These are phyloP conservation scores for Hortaea sp. DNA, from an alignment of 2,329 filamentous ascomycete species.

Conservation along the genomic window DNA sequence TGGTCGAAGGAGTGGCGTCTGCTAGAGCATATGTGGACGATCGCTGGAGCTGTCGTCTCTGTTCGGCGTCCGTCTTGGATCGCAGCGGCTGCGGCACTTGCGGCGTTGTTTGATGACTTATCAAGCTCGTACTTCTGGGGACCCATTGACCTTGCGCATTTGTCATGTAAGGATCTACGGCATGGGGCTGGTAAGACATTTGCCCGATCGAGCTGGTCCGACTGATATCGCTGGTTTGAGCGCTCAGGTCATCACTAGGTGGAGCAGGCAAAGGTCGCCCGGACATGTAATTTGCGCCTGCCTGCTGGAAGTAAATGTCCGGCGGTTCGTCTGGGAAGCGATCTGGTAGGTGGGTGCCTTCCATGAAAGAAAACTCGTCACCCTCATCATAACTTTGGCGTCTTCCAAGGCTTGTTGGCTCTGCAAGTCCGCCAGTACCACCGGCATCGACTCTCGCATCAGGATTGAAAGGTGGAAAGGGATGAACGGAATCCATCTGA, in stretches of 20 bases:
- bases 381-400: slow-evolving; percentile 87
- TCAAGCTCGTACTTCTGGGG: slow-evolving; percentile 70
- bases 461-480: slow-evolving; percentile 46
- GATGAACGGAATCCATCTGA: slow-evolving; percentile 41
- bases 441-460: slow-evolving; percentile 73
- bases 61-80: slow-evolving; percentile 88
- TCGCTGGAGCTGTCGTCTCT: slow-evolving; percentile 45
- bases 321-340: slow-evolving; percentile 52
- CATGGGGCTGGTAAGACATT: slow-evolving; percentile 9
- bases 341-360: slow-evolving; percentile 28
- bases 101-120: slow-evolving; percentile 71
- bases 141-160: slow-evolving; percentile 33
- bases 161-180: slow-evolving; percentile 16
- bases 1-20: slow-evolving; percentile 28
- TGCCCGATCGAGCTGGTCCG: slow-evolving; percentile 8
- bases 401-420: slow-evolving; percentile 53
- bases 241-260: slow-evolving; percentile 42
- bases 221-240: slow-evolving; percentile 10
- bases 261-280: slow-evolving; percentile 51
- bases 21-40: slow-evolving; percentile 15
- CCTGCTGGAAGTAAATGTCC: slow-evolving; percentile 90
- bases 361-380: slow-evolving; percentile 55
- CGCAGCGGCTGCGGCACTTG: slow-evolving; percentile 71
- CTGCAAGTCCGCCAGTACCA: slow-evolving; percentile 79
- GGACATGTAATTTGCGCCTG: slow-evolving; percentile 45